A percentile compares a stretch with the other conserved stretches of the same genome.
These are phyloP conservation scores for Lanmaoa pseudosensibilis DNA, from an alignment of 768 basidiomycete species.

Conservation along the genomic window DNA sequence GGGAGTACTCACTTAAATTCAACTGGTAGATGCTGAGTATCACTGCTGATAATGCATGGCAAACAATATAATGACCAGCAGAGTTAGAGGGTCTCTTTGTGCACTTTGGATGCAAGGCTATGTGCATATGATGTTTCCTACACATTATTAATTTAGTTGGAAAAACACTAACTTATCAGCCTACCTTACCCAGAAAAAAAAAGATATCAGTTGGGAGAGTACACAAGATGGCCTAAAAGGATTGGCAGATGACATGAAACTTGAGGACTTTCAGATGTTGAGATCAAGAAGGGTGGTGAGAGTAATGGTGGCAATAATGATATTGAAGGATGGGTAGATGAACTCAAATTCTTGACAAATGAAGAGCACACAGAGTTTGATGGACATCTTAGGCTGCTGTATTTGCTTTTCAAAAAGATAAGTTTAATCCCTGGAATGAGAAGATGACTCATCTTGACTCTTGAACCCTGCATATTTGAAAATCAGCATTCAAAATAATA, in stretches of 20 bases:
- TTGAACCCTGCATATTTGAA: constrained; percentile 1
- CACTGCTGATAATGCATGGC: constrained; percentile 22
- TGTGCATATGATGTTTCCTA: constrained; percentile 36
- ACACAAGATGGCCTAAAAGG: no score
- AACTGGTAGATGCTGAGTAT: constrained; percentile 27
- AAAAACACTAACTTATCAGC: neutral
- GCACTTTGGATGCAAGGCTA: constrained; percentile 25
- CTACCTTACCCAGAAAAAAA: neutral
- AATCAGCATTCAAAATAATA: constrained; percentile 23
- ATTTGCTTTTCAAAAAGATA: constrained; percentile 12
- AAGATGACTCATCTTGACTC: no score
- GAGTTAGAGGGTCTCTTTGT: neutral
- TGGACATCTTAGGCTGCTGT: neutral
- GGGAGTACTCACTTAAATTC: no score
- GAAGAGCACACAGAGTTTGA: constrained; percentile 19
- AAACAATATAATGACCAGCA: neutral
- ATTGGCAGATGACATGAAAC: neutral
- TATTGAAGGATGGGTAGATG: constrained; percentile 19
- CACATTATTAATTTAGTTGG: constrained; percentile 40
- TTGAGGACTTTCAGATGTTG: neutral
- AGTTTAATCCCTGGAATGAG: no score
- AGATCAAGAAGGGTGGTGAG: no score
- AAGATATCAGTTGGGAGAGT: no score
- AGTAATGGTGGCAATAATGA: no score
- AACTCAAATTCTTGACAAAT: constrained; percentile 11